Conservation (phyloP, 176 grass and related monocot genomes). For the Rhynchospora tenuis region DNA sequence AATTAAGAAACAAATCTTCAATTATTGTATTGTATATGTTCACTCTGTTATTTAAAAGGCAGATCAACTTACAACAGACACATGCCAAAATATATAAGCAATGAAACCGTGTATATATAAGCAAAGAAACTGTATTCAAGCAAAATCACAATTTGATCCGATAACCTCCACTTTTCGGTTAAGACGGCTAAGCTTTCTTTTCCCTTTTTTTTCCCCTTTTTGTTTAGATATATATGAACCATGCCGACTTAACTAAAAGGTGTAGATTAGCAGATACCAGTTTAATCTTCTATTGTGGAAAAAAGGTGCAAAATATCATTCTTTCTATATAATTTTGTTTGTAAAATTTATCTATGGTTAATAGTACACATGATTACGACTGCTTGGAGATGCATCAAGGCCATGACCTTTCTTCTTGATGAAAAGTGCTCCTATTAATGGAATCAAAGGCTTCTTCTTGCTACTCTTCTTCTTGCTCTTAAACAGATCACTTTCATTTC, state of each 20-base stretch:
- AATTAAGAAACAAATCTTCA: background rate
- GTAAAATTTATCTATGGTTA: background rate
- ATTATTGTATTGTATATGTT: background rate
- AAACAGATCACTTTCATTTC: slow-evolving; percentile 17
- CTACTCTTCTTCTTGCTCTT: slow-evolving; percentile 36
- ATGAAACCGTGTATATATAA: background rate
- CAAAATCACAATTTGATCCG: slow-evolving; percentile 4
- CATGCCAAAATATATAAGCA: background rate
- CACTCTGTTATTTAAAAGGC: background rate
- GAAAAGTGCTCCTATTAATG: slow-evolving; percentile 62
- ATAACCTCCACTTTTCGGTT: background rate
- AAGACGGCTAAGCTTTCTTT: background rate
- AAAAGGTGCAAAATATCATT: slow-evolving; percentile 11
- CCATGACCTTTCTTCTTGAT: slow-evolving; percentile 49
- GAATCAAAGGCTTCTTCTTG: slow-evolving; percentile 76
- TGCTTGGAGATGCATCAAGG: slow-evolving; percentile 2
- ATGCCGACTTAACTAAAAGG: background rate
- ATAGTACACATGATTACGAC: background rate
- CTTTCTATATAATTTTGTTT: slow-evolving; percentile 3
- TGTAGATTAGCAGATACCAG: background rate
- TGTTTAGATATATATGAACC: background rate
- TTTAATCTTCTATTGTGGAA: background rate
- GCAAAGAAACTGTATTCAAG: background rate
- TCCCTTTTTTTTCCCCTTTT: background rate
- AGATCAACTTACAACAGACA: background rate